Evolutionary conservation across 2,329 filamentous ascomycete genomes (phyloP).

Genomic region (Cordyceps farinosa): DNA sequence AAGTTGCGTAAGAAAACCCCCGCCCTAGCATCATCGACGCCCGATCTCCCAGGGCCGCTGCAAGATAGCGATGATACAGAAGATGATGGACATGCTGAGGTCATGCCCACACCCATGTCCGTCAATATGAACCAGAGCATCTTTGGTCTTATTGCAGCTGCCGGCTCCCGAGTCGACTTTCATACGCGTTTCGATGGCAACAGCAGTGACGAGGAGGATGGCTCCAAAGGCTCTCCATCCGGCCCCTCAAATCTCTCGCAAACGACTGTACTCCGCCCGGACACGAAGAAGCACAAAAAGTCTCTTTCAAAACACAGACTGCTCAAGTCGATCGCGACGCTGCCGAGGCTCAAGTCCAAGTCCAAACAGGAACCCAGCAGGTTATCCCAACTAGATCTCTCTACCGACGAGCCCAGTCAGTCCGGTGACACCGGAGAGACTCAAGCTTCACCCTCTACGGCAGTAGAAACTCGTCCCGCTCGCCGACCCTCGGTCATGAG

Average conservation of each 20-base stretch:
- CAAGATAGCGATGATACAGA: constrained; percentile 47
- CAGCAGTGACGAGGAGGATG: constrained; percentile 77
- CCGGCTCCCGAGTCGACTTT: constrained; percentile 78
- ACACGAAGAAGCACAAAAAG: constrained; percentile 47
- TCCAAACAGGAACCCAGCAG: constrained; percentile 42
- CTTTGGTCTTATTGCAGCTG: constrained; percentile 87
- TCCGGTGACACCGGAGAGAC: constrained; percentile 26
- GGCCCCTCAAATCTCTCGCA: constrained; percentile 39
- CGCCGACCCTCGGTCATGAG: constrained; percentile 69
- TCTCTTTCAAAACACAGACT: constrained; percentile 63
- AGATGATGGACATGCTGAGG: constrained; percentile 45
- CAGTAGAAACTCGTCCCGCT: constrained; percentile 32
- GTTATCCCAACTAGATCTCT: constrained; percentile 31
- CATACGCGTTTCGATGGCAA: constrained; percentile 73
- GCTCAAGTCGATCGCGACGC: constrained; percentile 60
- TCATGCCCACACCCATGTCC: constrained; percentile 43
- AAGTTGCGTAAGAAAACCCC: constrained; percentile 42
- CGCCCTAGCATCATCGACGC: constrained; percentile 35
- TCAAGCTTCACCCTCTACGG: constrained; percentile 24
- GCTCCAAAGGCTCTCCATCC: constrained; percentile 43
- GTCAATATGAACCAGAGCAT: constrained; percentile 91
- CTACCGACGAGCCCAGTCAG: constrained; percentile 31
- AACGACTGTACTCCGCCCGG: constrained; percentile 39
- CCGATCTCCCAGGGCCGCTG: constrained; percentile 51
- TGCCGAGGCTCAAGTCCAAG: constrained; percentile 46